Percentiles rank a stretch among this genome's conserved stretches.
Evolutionary conservation across 257 asterid genomes (phyloP).

Genomic region (Leonotis leonurus): DNA sequence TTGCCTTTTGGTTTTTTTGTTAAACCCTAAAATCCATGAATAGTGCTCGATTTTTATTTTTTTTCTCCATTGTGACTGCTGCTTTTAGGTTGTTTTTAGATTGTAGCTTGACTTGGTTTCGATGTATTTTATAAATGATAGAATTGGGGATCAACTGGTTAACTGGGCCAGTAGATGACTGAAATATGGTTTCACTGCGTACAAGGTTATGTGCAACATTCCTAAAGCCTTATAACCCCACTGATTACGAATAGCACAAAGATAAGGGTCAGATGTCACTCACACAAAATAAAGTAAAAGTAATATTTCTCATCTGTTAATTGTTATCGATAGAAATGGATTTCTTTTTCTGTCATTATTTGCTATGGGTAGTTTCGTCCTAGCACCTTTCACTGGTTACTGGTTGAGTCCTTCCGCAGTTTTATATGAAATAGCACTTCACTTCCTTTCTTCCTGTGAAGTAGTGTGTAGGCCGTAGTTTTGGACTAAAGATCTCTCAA

Average conservation of each 20-base stretch:
- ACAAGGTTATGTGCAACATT: not conserved
- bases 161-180: not conserved
- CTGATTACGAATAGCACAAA: not conserved
- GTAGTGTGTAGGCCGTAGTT: not conserved
- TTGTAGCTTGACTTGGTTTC: not conserved
- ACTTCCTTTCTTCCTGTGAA: not conserved
- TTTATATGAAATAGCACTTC: not conserved
- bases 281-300: not conserved
- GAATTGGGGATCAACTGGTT: slow-evolving; percentile 2
- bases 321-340: not conserved
- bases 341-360: not conserved
- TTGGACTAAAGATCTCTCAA: slow-evolving; percentile 2
- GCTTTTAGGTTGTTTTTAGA: not conserved
- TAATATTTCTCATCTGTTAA: not conserved
- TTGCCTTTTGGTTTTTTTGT: not conserved
- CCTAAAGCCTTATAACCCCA: not conserved
- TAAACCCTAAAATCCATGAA: slow-evolving; percentile 25
- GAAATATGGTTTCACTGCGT: not conserved
- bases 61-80: not conserved
- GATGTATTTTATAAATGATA: not conserved
- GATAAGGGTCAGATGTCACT: not conserved
- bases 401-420: not conserved
- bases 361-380: not conserved
- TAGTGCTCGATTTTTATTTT: not conserved
- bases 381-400: not conserved